Evolutionary conservation across 108 stramenopile species (phyloP), one percentile per base, ranked within the genome.

Genomic region (Discostella stelligeroides): DNA sequence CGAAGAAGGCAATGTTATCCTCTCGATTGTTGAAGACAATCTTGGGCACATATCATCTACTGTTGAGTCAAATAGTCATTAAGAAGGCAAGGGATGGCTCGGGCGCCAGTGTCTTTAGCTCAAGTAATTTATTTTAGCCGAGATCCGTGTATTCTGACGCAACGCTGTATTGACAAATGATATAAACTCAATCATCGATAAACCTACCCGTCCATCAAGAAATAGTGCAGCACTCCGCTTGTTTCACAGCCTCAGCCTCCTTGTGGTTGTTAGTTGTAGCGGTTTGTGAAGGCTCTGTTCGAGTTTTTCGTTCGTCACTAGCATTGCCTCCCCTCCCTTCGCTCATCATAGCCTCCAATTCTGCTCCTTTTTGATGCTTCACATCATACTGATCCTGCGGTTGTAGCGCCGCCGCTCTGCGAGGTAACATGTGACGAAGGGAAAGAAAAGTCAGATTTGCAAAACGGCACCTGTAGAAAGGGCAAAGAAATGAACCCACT

Each of bases 241-340:
- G 55, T 17, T 56, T 56, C 30, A 56, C 55, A 38, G 55, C 55
- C 3, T 29, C 55, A 9, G 55, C 55, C 55, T 56, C 55, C 55
- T 56, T 38, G 25, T 56, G 34, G 18, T 38, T 17, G 55, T 56
- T 56, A 1, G 27, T 13, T 17, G n/a, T n/a, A n/a, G n/a, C n/a
- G n/a, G n/a, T n/a, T n/a, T n/a, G n/a, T n/a, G n/a, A 7, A n/a
- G 43, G 43, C 43, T n/a, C 43, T 2, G n/a, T n/a, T n/a, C 15
- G 4, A 45, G 43, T n/a, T 10, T 10, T 10, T 2, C 43, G 5
- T 2, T 45, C 34, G 6, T 34, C 34, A 34, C 6, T 34, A 3
- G 34, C 6, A 6, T 34, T 34, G 34, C 34, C 6, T 45, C 43
- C 13, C 4, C n/a, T 10, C 43, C 43, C n/a, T 10, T n/a, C 15